phyloP scores from a whole-genome alignment of 139 green algal species.

The Auxenochlorella protothecoides region DNA sequence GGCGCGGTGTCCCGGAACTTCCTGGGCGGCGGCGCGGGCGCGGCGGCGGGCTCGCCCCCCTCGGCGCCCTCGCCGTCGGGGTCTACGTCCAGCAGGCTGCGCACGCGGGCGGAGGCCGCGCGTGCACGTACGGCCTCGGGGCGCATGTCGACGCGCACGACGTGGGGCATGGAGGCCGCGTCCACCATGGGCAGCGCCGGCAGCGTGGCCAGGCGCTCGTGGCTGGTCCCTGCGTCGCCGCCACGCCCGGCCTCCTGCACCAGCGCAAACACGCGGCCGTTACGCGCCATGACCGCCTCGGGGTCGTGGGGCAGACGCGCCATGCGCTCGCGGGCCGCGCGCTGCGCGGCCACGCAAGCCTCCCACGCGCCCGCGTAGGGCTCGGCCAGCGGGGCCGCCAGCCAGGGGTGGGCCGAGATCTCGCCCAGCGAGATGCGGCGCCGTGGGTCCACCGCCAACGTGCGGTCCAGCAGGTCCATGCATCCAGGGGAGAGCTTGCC shows the following conservation, averaged over 20 bases:
- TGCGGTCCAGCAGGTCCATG: conserved; percentile 30
- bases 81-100: conserved; percentile 1
- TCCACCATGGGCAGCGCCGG: neutral
- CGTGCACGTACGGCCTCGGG: neutral
- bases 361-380: conserved; percentile 6
- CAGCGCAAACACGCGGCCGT: conserved; percentile 1
- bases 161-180: neutral
- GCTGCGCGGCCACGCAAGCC: neutral
- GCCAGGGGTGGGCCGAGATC: conserved; percentile 41
- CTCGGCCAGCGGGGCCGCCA: conserved; percentile 5
- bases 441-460: conserved; percentile 33
- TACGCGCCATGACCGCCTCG: conserved; percentile 2
- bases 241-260: neutral
- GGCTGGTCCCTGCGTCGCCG: too few relatives aligned
- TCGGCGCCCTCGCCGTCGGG: neutral
- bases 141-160: conserved; percentile 6
- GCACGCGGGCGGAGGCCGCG: neutral
- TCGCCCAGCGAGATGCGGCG: conserved; percentile 24
- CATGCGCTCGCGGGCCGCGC: neutral
- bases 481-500: conserved; percentile 10
- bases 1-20: neutral
- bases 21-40: neutral
- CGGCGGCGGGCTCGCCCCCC: too few relatives aligned
- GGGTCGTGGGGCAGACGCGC: neutral
- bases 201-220: neutral